Percentiles rank a stretch among this genome's conserved stretches.
Conservation (phyloP, 805 yeast genomes). For the Candida tallmaniae region DNA sequence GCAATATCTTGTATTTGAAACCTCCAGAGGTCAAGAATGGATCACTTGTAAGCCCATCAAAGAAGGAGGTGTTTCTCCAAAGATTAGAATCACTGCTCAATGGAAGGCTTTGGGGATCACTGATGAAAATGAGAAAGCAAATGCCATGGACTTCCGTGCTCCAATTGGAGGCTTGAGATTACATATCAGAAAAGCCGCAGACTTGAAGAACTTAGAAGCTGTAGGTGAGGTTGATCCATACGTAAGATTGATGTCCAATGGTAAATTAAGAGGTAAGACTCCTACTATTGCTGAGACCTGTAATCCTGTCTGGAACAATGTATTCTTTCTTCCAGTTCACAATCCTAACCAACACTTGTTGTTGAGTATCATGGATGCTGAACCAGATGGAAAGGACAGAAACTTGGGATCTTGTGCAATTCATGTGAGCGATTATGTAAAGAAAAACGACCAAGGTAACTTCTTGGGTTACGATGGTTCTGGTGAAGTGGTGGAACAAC, state of each 20-base stretch:
- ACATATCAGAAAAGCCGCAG: conserved; percentile 49
- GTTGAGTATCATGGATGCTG: conserved; percentile 63
- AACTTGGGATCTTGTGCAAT: conserved; percentile 55
- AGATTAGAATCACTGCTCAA: conserved; percentile 48
- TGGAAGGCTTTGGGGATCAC: conserved; percentile 71
- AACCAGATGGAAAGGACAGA: conserved; percentile 59
- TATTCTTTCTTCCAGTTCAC: conserved; percentile 54
- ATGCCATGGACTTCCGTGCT: conserved; percentile 43
- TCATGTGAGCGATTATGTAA: conserved; percentile 45
- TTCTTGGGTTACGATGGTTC: conserved; percentile 50
- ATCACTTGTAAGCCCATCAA: conserved; percentile 44
- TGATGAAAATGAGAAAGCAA: conserved; percentile 45
- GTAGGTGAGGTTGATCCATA: conserved; percentile 78
- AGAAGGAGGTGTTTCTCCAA: conserved; percentile 33
- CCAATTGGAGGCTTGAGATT: conserved; percentile 67
- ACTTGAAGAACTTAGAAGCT: conserved; percentile 54
- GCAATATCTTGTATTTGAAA: conserved; percentile 50
- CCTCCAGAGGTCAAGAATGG: conserved; percentile 46
- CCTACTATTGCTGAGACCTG: conserved; percentile 47
- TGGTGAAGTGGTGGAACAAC: conserved; percentile 41
- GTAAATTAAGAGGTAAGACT: conserved; percentile 54
- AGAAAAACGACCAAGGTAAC: conserved; percentile 43
- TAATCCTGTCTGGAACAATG: conserved; percentile 58
- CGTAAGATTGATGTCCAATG: conserved; percentile 54
- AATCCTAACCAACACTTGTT: conserved; percentile 57